Conservation (phyloP, 306 rosid genomes). For the Cicer chorassanicum region DNA sequence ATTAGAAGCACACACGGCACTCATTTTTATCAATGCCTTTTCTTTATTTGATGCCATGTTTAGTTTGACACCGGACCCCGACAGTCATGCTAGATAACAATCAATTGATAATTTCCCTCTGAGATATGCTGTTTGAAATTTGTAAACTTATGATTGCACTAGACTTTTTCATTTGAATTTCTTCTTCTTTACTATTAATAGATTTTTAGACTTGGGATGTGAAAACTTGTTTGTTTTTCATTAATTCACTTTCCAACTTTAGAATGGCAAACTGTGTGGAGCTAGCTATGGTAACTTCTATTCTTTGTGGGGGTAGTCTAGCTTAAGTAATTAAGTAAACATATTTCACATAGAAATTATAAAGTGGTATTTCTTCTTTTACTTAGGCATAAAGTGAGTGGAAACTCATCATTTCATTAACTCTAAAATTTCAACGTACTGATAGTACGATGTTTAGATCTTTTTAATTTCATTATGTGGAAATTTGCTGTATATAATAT, state of each 20-base stretch:
- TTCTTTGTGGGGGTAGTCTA: background rate
- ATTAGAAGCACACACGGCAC: background rate
- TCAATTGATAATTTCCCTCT: background rate
- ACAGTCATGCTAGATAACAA: background rate
- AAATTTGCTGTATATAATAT: background rate
- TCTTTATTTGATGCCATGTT: too few species aligned
- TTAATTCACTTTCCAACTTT: slow-evolving; percentile 7
- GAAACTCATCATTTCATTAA: slow-evolving; percentile 12
- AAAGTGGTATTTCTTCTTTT: background rate
- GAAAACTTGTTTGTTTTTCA: slow-evolving; percentile 11
- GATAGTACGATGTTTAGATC: background rate
- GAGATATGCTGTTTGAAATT: slow-evolving; percentile 2
- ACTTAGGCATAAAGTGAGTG: background rate
- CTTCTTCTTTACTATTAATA: background rate
- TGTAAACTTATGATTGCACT: background rate
- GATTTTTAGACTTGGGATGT: background rate
- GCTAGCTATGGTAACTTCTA: background rate
- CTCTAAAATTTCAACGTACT: background rate
- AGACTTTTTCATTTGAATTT: background rate
- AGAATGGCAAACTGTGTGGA: background rate
- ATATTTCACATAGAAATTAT: background rate
- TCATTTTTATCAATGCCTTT: background rate
- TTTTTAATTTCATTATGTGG: background rate
- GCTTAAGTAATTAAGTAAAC: background rate
- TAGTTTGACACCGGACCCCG: background rate